Percentiles rank a stretch among this genome's conserved stretches.
phyloP scores from a whole-genome alignment of 1,284 basidiomycete species.

The Ceratobasidium sp. region DNA sequence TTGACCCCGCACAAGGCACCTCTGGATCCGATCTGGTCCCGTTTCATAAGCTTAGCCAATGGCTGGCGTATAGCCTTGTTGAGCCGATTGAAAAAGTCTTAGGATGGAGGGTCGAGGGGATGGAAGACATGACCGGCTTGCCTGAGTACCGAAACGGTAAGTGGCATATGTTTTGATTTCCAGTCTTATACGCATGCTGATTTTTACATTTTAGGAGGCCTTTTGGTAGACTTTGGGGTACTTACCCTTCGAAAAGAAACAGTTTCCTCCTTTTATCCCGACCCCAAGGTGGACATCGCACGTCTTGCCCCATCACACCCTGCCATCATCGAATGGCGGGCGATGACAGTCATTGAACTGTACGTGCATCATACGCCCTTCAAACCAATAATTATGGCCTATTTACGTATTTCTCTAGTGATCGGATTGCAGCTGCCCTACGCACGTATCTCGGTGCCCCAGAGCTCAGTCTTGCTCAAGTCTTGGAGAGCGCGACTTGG shows the following conservation, averaged over 20 bases:
- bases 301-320: slow-evolving; percentile 81
- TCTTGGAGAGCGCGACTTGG: slow-evolving; percentile 95
- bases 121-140: slow-evolving; percentile 84
- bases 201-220: slow-evolving; percentile 70
- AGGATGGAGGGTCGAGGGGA: slow-evolving; percentile 80
- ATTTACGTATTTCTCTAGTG: slow-evolving; percentile 63
- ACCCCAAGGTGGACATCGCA: slow-evolving; percentile 68
- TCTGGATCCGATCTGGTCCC: slow-evolving; percentile 83
- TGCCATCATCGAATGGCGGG: slow-evolving; percentile 95
- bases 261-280: slow-evolving; percentile 59
- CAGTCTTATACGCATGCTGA: neutral
- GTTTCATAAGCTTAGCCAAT: slow-evolving; percentile 96
- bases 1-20: slow-evolving; percentile 45
- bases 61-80: slow-evolving; percentile 90
- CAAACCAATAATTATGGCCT: neutral
- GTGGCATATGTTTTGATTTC: slow-evolving; percentile 34
- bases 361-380: slow-evolving; percentile 60
- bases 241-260: slow-evolving; percentile 69
- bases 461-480: slow-evolving; percentile 81
- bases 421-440: slow-evolving; percentile 76
- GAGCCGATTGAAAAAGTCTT: slow-evolving; percentile 84
- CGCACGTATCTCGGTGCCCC: slow-evolving; percentile 68
- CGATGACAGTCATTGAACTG: slow-evolving; percentile 93
- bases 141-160: slow-evolving; percentile 91
- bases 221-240: slow-evolving; percentile 87